A percentile compares a stretch with the other conserved stretches of the same genome.
Evolutionary conservation across 208 protist genomes (phyloP).

Genomic region (Polymyxa betae): DNA sequence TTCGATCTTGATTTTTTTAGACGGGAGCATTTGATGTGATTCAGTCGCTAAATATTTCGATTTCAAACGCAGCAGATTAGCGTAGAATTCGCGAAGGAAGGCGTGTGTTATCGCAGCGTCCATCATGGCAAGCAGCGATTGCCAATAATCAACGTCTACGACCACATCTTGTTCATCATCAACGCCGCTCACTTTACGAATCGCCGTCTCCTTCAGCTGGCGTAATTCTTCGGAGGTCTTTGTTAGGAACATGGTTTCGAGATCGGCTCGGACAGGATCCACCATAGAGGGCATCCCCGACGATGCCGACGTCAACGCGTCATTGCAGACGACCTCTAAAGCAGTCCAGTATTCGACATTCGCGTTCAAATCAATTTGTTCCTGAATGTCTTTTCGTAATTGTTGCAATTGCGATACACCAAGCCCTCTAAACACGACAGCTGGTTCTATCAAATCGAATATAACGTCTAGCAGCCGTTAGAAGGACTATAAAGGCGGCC

Average conservation of each 20-base stretch:
- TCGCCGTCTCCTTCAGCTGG: conserved; percentile 56
- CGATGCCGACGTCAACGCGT: background rate
- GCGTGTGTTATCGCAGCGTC: conserved; percentile 71
- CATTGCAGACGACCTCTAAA: conserved; percentile 49
- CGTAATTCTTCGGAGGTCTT: conserved; percentile 48
- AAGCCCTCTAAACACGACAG: conserved; percentile 51
- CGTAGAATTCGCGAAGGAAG: conserved; percentile 69
- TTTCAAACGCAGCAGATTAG: conserved; percentile 58
- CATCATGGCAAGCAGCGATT: conserved; percentile 73
- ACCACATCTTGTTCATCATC: conserved; percentile 38
- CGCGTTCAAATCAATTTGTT: conserved; percentile 50
- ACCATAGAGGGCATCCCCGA: background rate
- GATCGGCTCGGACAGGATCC: background rate
- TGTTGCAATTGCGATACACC: conserved; percentile 44
- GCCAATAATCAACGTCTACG: conserved; percentile 78
- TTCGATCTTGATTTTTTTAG: too few species aligned
- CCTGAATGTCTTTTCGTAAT: conserved; percentile 51
- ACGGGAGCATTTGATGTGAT: too few species aligned
- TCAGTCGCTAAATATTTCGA: too few species aligned
- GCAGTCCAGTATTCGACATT: conserved; percentile 56
- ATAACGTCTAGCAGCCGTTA: conserved; percentile 57
- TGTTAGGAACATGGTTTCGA: conserved; percentile 47
- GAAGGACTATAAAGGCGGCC: too few species aligned
- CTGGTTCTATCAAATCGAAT: conserved; percentile 60
- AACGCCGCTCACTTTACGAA: background rate